phyloP scores from a whole-genome alignment of 2,329 filamentous ascomycete genomes.

The Sphaerostilbella broomeana region DNA sequence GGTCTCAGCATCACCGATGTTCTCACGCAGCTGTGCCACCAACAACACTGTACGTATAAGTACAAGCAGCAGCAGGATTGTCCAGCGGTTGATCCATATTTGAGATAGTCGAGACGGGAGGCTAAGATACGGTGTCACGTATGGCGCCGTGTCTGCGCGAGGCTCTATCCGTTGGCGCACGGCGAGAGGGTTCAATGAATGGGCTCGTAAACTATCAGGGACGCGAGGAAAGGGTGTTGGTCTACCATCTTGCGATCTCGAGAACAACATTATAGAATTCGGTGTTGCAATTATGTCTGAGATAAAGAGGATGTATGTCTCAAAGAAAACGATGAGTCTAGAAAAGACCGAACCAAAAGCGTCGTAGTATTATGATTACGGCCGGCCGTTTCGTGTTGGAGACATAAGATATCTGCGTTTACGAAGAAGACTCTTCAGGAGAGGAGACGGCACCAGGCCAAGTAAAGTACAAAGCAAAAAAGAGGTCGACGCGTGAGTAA shows the following conservation, averaged over 20 bases:
- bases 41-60: conserved; percentile 75
- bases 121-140: conserved; percentile 85
- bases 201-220: conserved; percentile 31
- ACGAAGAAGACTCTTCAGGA: too few species aligned
- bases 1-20: conserved; percentile 67
- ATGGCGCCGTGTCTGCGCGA: conserved; percentile 53
- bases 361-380: too few species aligned
- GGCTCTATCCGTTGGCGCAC: conserved; percentile 26
- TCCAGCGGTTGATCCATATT: conserved; percentile 97
- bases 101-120: conserved; percentile 85
- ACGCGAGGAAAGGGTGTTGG: conserved; percentile 30
- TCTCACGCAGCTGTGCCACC: conserved; percentile 62
- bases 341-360: too few species aligned
- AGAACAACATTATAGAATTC: too few species aligned
- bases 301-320: too few species aligned
- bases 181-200: conserved; percentile 31
- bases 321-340: too few species aligned
- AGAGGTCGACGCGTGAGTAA: too few species aligned
- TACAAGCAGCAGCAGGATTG: conserved; percentile 78
- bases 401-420: too few species aligned
- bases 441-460: too few species aligned
- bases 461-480: too few species aligned
- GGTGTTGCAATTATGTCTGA: too few species aligned
- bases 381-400: too few species aligned
- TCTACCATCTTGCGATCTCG: conserved; percentile 27